Evolutionary conservation across 768 basidiomycete species (phyloP).

Genomic region (Polyporus arcularius): DNA sequence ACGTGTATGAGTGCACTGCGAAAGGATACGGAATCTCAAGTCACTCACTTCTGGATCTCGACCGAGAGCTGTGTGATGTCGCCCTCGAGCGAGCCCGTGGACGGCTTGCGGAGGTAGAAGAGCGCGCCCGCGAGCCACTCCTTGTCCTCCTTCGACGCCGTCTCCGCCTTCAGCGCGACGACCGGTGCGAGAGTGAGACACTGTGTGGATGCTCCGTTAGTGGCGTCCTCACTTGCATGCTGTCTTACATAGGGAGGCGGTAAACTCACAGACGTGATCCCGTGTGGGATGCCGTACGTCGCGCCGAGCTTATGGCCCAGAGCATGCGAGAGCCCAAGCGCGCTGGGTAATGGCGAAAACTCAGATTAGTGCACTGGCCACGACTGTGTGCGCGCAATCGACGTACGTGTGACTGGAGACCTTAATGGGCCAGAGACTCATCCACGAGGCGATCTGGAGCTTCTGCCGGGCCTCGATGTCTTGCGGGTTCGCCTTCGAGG

Average conservation of each 20-base stretch:
- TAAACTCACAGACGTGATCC: slow-evolving; percentile 71
- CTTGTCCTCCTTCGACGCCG: slow-evolving; percentile 63
- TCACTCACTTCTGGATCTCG: slow-evolving; percentile 55
- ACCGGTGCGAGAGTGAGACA: slow-evolving; percentile 73
- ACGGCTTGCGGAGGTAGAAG: slow-evolving; percentile 57
- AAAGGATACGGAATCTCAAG: background rate
- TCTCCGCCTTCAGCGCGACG: slow-evolving; percentile 57
- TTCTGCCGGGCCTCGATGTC: slow-evolving; percentile 64
- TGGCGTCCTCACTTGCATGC: too few species aligned
- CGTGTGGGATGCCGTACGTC: slow-evolving; percentile 74
- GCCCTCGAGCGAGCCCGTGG: slow-evolving; percentile 65
- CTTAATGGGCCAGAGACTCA: slow-evolving; percentile 73
- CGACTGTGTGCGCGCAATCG: background rate
- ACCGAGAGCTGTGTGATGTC: slow-evolving; percentile 56
- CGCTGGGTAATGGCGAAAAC: slow-evolving; percentile 34
- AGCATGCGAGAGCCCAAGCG: slow-evolving; percentile 75
- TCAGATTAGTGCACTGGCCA: background rate
- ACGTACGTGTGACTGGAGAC: slow-evolving; percentile 54
- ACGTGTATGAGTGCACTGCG: too few species aligned
- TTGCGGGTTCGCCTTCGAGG: slow-evolving; percentile 58
- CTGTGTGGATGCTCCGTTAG: slow-evolving; percentile 34
- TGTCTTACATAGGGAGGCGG: background rate
- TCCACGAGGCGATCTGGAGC: slow-evolving; percentile 76
- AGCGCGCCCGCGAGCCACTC: slow-evolving; percentile 55
- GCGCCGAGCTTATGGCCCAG: slow-evolving; percentile 77